Conservation (phyloP, 257 asterid species). For the Scutellaria baicalensis region DNA sequence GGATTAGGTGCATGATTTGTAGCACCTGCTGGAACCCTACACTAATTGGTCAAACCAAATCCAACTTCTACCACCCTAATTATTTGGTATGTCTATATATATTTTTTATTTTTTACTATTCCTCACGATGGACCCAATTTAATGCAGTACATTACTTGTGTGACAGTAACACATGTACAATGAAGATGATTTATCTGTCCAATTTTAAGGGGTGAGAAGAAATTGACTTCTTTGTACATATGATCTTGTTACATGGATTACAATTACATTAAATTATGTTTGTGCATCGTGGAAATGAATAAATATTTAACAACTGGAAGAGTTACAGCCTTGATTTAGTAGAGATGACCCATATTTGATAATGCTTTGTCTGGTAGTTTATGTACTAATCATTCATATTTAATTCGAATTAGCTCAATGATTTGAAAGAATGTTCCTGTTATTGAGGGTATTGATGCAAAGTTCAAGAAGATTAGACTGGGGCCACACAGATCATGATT, state of each 20-base stretch:
- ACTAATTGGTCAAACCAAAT: slow-evolving; percentile 41
- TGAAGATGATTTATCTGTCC: too few relatives aligned
- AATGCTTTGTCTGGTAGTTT: slow-evolving; percentile 4
- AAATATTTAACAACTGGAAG: not conserved
- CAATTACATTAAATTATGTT: too few relatives aligned
- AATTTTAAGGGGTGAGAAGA: not conserved
- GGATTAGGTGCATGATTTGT: slow-evolving; percentile 48
- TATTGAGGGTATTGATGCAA: not conserved
- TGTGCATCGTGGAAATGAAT: too few relatives aligned
- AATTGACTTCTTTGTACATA: too few relatives aligned
- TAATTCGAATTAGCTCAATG: slow-evolving; percentile 9
- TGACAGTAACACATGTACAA: too few relatives aligned
- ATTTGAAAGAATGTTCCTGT: slow-evolving; percentile 2
- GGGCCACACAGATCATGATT: not conserved
- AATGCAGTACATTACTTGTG: too few relatives aligned
- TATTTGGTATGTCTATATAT: too few relatives aligned
- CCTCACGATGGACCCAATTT: too few relatives aligned
- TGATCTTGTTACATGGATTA: too few relatives aligned
- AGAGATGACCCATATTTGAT: not conserved
- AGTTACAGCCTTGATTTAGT: not conserved
- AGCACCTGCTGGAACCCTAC: slow-evolving; percentile 14
- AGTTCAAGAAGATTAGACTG: not conserved
- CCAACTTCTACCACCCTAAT: slow-evolving; percentile 14
- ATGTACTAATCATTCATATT: slow-evolving; percentile 5
- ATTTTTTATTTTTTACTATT: too few relatives aligned